Evolutionary conservation across 2,329 filamentous ascomycete genomes (phyloP).

Genomic region (Clathrospora elynae): DNA sequence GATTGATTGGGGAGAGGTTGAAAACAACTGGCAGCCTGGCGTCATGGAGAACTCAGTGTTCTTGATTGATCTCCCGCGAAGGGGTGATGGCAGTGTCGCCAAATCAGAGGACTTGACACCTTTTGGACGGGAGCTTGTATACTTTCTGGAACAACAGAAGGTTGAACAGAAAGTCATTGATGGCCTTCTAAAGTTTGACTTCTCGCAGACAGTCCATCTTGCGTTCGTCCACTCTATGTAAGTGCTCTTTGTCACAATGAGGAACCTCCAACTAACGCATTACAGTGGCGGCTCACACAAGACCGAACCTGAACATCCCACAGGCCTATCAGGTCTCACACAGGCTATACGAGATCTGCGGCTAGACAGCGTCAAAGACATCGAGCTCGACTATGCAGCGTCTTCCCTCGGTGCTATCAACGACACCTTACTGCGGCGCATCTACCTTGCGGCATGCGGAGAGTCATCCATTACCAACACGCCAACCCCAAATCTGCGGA

Average conservation of each 20-base stretch:
- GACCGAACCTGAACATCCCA: conserved; percentile 52
- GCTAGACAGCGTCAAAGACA: conserved; percentile 46
- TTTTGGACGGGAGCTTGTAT: conserved; percentile 73
- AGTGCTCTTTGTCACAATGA: conserved; percentile 39
- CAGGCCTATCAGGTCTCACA: conserved; percentile 77
- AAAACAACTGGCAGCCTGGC: conserved; percentile 55
- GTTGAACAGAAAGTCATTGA: conserved; percentile 67
- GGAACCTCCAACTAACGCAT: conserved; percentile 7
- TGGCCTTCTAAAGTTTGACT: conserved; percentile 81
- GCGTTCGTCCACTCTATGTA: conserved; percentile 87
- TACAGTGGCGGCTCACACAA: conserved; percentile 42
- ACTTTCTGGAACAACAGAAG: conserved; percentile 71
- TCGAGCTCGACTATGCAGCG: conserved; percentile 76
- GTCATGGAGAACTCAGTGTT: conserved; percentile 67
- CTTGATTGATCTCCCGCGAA: conserved; percentile 83
- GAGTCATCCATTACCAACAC: conserved; percentile 10
- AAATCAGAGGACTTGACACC: conserved; percentile 48
- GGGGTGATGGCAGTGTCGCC: conserved; percentile 39
- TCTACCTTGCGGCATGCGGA: conserved; percentile 64
- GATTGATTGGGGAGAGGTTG: conserved; percentile 85
- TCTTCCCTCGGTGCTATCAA: conserved; percentile 83
- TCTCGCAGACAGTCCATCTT: conserved; percentile 70
- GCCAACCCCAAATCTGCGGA: conserved; percentile 11
- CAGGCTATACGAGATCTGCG: conserved; percentile 59
- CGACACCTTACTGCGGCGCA: conserved; percentile 64